These are phyloP conservation scores for Polychaeton citri DNA, from an alignment of 2,329 filamentous ascomycete species.

Conservation along the genomic window DNA sequence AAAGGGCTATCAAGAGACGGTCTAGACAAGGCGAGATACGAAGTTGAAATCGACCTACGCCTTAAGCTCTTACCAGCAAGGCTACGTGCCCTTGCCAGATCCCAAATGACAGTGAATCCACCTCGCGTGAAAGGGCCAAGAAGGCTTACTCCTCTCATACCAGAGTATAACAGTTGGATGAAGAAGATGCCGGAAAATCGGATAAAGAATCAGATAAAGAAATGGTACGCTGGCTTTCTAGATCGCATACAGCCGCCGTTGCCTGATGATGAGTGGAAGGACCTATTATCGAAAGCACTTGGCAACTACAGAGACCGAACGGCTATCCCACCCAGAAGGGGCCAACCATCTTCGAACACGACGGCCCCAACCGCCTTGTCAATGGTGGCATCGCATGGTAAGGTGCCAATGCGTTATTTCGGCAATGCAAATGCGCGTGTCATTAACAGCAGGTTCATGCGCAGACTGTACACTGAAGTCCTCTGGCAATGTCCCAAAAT, in stretches of 20 bases:
- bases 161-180: conserved; percentile 32
- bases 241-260: conserved; percentile 31
- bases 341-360: not conserved
- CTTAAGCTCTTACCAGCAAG: conserved; percentile 18
- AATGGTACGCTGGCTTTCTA: conserved; percentile 32
- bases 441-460: conserved; percentile 33
- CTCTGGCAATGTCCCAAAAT: conserved; percentile 30
- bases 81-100: conserved; percentile 14
- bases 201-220: conserved; percentile 28
- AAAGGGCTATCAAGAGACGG: no score
- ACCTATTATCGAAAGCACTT: conserved; percentile 12
- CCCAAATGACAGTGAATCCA: conserved; percentile 16
- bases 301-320: conserved; percentile 8
- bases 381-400: conserved; percentile 8
- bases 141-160: conserved; percentile 19
- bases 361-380: conserved; percentile 10
- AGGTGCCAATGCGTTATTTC: conserved; percentile 3
- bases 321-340: conserved; percentile 1
- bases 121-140: conserved; percentile 14
- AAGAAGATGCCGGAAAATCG: conserved; percentile 32
- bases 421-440: conserved; percentile 15
- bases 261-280: conserved; percentile 30
- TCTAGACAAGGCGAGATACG: not conserved
- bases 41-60: not conserved
- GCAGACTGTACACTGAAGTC: conserved; percentile 29